Conservation (phyloP, 495 filamentous ascomycete genomes). For the Bathelium albidoporum region DNA sequence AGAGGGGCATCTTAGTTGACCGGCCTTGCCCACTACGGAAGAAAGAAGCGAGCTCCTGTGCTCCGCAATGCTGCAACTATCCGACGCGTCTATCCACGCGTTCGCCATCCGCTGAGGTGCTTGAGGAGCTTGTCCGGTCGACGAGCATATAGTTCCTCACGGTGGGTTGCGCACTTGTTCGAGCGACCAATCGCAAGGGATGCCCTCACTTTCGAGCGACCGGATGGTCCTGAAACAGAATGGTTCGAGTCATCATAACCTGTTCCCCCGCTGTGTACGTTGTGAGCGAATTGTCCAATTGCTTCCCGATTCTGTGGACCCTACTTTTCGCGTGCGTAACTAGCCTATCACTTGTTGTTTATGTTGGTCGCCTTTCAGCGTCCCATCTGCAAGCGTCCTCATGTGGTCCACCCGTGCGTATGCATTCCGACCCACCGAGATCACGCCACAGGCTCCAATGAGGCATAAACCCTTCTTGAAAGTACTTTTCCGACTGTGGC, state of each 20-base stretch:
- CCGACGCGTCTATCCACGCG: not conserved
- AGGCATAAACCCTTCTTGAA: not conserved
- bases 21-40: not conserved
- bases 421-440: not conserved
- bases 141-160: too few relatives aligned
- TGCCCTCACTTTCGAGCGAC: too few relatives aligned
- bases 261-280: not conserved
- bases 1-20: not conserved
- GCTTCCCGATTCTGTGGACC: not conserved
- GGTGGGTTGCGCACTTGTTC: too few relatives aligned
- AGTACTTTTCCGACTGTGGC: not conserved
- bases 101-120: not conserved
- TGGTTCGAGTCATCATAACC: not conserved
- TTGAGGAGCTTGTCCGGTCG: not conserved
- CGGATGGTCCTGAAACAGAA: not conserved
- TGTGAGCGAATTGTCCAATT: not conserved
- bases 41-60: not conserved
- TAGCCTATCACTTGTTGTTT: not conserved
- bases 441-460: not conserved
- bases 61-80: not conserved
- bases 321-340: not conserved
- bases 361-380: not conserved
- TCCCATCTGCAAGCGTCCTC: not conserved
- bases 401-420: not conserved
- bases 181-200: too few relatives aligned